Evolutionary conservation across 2,329 filamentous ascomycete genomes (phyloP).

Genomic region (Amauroascus verrucosus): DNA sequence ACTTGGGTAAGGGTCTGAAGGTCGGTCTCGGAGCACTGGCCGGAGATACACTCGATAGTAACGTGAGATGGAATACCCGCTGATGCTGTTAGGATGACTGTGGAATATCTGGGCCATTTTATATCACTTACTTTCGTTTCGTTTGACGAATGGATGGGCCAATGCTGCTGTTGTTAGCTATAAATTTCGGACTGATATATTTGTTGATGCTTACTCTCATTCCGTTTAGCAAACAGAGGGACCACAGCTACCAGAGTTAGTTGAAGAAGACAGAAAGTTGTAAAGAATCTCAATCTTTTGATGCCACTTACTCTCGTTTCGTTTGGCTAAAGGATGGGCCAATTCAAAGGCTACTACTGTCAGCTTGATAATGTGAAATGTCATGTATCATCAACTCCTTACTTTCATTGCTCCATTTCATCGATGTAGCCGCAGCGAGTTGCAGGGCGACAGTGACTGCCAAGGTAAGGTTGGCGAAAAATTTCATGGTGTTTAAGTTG

Average conservation of each 20-base stretch:
- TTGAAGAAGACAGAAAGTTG: too few relatives aligned
- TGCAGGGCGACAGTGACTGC: not conserved
- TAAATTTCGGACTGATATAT: too few relatives aligned
- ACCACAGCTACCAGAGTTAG: too few relatives aligned
- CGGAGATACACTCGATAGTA: conserved; percentile 10
- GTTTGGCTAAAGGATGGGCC: not conserved
- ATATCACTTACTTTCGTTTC: not conserved
- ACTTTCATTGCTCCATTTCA: not conserved
- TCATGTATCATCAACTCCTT: not conserved
- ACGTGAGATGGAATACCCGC: conserved; percentile 3
- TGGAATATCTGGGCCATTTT: not conserved
- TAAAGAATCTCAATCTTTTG: not conserved
- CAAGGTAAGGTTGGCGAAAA: not conserved
- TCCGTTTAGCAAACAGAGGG: too few relatives aligned
- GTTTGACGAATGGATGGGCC: not conserved
- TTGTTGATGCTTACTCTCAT: too few relatives aligned
- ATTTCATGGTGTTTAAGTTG: not conserved
- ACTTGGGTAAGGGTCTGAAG: conserved; percentile 1
- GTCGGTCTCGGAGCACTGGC: conserved; percentile 9
- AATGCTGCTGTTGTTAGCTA: not conserved
- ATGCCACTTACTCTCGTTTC: not conserved
- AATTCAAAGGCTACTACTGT: not conserved
- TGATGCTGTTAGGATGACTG: not conserved
- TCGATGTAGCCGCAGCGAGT: not conserved
- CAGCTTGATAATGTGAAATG: not conserved